Base-by-base conservation (phyloP, 345 rosid species). In the Angophora floribunda region DNA sequence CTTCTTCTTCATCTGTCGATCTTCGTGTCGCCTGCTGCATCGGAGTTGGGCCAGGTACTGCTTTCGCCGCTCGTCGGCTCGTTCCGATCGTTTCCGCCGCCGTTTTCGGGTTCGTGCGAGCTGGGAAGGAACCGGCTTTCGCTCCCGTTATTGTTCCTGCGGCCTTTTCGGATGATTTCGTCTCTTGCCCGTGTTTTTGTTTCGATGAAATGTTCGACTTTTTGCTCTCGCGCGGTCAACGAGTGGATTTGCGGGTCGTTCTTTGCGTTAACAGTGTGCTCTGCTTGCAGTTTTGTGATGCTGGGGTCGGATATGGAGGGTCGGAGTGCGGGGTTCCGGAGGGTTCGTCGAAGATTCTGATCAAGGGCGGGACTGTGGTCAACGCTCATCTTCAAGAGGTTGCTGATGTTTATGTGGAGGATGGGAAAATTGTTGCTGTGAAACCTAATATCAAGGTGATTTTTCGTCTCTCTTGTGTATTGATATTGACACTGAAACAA, bases 341-440 rank as follows among this genome's bases (percentile, higher is more conserved):
- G 49, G 87, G 90, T 1, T 79, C 91, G 2, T 91, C 95, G 52
- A 97, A 95, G 94, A 91, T 97, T 86, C 88, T 97, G 94, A 96
- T 97, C 44, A 96, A 91, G 89, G 99, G 99, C 63, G 99, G 99
- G 88, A 96, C 93, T 9, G 97, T 97, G 65, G 99, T 97, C 88
- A 97, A 97, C 91, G 97, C 98, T 89, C 96, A 96, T 88, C 94
- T 91, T 41, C 97, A 95, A 89, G 94, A 95, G 93, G 67, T 95
- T 87, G 95, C 99, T 92, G 99, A 97, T 92, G 98, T 96, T 87
- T 96, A 94, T 90, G 95, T 96, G 36, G 98, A 97, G 93, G 93
- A 96, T 88, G 99, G 99, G 45, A 88, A 93, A 89, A 92, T 97
- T 86, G 93, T 94, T 51, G 92, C 95, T 1, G 97, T 97, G 53